Conservation (phyloP, 495 filamentous ascomycete genomes). For the Bombardia bombarda region DNA sequence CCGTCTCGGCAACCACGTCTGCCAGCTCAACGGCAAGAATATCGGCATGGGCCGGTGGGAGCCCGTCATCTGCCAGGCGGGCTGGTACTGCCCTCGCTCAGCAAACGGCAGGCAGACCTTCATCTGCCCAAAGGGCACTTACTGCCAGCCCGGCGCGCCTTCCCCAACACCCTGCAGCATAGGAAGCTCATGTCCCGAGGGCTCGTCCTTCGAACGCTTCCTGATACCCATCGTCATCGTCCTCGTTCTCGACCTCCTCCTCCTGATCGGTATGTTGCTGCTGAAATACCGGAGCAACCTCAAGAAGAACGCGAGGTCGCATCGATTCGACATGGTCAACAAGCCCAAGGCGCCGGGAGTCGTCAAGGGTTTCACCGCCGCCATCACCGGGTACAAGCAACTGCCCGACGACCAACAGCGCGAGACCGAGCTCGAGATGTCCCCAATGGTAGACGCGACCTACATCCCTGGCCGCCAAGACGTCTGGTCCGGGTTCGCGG, state of each 20-base stretch:
- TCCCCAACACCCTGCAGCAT: constrained; percentile 32
- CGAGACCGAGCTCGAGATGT: constrained; percentile 24
- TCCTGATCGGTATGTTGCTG: constrained; percentile 23
- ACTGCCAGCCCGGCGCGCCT: constrained; percentile 35
- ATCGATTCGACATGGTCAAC: constrained; percentile 1
- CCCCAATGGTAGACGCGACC: constrained; percentile 5
- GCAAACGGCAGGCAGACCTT: constrained; percentile 24
- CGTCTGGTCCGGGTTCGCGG: constrained; percentile 28
- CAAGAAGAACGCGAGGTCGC: not conserved
- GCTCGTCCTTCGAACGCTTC: constrained; percentile 24
- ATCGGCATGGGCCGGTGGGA: constrained; percentile 33
- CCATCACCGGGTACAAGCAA: constrained; percentile 16
- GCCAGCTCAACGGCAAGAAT: constrained; percentile 22
- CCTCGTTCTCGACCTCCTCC: constrained; percentile 30
- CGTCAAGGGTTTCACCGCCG: not conserved
- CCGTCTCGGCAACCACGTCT: constrained; percentile 24
- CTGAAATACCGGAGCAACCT: constrained; percentile 19
- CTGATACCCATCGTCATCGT: constrained; percentile 35
- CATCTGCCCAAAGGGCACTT: constrained; percentile 33
- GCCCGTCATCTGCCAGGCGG: constrained; percentile 35
- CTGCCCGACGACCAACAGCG: constrained; percentile 27
- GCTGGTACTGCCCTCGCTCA: constrained; percentile 40
- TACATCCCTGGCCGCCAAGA: constrained; percentile 13
- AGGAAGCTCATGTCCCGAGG: constrained; percentile 32
- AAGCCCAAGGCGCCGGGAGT: not conserved